Conservation (phyloP, 495 filamentous ascomycete species). For the Trichoderma virens region DNA sequence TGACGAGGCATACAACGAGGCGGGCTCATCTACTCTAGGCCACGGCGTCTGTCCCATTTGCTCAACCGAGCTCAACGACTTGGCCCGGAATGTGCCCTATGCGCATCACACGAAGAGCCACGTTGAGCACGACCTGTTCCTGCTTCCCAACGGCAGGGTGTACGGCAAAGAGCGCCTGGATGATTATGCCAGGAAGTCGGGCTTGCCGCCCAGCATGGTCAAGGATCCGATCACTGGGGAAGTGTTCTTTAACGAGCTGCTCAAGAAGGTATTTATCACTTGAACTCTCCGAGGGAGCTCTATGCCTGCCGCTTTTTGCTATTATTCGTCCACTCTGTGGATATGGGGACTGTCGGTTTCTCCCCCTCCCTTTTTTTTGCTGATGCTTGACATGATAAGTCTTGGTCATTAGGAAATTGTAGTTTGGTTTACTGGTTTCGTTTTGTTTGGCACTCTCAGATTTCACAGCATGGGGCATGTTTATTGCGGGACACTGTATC, state of each 20-base stretch:
- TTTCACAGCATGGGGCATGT: no score
- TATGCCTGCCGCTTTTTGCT: no score
- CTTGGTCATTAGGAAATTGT: no score
- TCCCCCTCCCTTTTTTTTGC: no score
- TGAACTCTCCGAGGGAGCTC: no score
- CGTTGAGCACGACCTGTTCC: constrained; percentile 76
- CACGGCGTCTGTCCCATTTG: constrained; percentile 81
- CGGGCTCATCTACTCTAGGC: constrained; percentile 37
- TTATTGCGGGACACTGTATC: no score
- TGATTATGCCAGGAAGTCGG: constrained; percentile 68
- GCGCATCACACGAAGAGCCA: constrained; percentile 90
- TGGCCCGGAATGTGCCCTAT: constrained; percentile 83
- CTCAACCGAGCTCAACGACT: constrained; percentile 84
- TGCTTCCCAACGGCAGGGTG: constrained; percentile 79
- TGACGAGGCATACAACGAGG: constrained; percentile 20
- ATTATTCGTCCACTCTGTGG: no score
- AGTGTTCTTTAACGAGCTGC: constrained; percentile 47
- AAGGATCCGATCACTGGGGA: constrained; percentile 78
- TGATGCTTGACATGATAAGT: no score
- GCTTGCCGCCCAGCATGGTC: constrained; percentile 52
- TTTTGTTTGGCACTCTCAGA: no score
- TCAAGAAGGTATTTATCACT: constrained; percentile 85
- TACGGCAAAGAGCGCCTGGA: constrained; percentile 71
- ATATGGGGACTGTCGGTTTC: no score
- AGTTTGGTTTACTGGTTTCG: no score